These are phyloP conservation scores for Fusarium citri DNA, from an alignment of 2,329 filamentous ascomycete species.

Conservation along the genomic window DNA sequence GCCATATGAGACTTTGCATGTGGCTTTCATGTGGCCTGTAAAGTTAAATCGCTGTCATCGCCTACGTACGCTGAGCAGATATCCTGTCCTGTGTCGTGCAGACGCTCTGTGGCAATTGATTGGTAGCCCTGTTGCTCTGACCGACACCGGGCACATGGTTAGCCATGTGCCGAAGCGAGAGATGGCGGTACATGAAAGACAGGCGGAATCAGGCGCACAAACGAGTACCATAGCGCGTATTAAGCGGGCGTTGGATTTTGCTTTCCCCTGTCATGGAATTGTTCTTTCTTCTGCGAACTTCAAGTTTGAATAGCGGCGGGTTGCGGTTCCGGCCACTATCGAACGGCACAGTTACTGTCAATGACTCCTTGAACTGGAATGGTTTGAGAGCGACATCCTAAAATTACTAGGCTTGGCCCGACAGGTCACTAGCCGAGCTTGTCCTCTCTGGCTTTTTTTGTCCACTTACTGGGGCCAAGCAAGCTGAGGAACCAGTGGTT, in stretches of 20 bases:
- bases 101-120: slow-evolving; percentile 31
- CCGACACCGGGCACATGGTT: slow-evolving; percentile 42
- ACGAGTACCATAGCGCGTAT: slow-evolving; percentile 30
- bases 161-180: slow-evolving; percentile 36
- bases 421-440: slow-evolving; percentile 26
- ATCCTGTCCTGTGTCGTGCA: not conserved
- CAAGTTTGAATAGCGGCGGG: slow-evolving; percentile 25
- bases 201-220: slow-evolving; percentile 1
- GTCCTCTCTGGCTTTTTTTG: slow-evolving; percentile 17
- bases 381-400: slow-evolving; percentile 3
- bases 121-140: slow-evolving; percentile 34
- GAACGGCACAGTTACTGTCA: slow-evolving; percentile 20
- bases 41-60: slow-evolving; percentile 15
- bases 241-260: slow-evolving; percentile 17
- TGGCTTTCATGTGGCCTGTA: slow-evolving; percentile 5
- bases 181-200: slow-evolving; percentile 20
- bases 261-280: slow-evolving; percentile 46
- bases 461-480: slow-evolving; percentile 19
- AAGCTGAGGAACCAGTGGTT: slow-evolving; percentile 18
- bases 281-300: slow-evolving; percentile 45
- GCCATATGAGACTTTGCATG: slow-evolving; percentile 9
- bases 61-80: slow-evolving; percentile 1
- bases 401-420: slow-evolving; percentile 25
- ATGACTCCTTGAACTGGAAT: slow-evolving; percentile 29
- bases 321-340: slow-evolving; percentile 15